Evolutionary conservation across 495 filamentous ascomycete species (phyloP), one percentile per base, ranked within the genome.

Genomic region (Aspergillus olivimuriae): DNA sequence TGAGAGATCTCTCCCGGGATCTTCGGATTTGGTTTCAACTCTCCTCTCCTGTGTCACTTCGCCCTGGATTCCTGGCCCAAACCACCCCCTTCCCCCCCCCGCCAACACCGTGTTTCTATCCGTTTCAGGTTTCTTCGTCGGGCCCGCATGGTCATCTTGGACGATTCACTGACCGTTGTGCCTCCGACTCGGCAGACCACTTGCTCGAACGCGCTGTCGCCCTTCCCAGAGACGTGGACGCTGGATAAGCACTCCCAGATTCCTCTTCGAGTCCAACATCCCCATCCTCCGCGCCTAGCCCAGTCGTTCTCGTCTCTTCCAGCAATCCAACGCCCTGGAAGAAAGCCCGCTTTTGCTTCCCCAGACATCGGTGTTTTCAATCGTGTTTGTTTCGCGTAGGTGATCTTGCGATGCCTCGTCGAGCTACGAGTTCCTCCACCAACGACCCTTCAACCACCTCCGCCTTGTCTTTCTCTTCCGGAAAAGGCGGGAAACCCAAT

Each of bases 401-500:
- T 65, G 60, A 54, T n/a, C 64, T 58, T 72, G 69, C 66, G 57
- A 77, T 78, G 75, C 73, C 72, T 73, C 72, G 72, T 65, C 72
- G 69, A 67, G 65, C 69, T 44, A 59, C 65, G 47, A 74, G 62
- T 55, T 66, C 69, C 55, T 73, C 72, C 53, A 63, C 59, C 62
- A 65, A 67, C 51, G 57, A 69, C 46, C 56, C 69, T 47, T 56
- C 63, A 40, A 68, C 58, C 53, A 55, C 67, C 26, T 56, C 72
- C 41, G 68, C 72, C 53, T 64, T 59, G 47, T 62, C 71, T 41
- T 58, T 75, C 45, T 55, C 66, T 40, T 61, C 65, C 44, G 75
- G 73, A 60, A 76, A 75, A 61, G 62, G 61, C 54, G 69, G 69
- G 43, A 89, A 86, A 65, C 61, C 76, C 41, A 88, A 82, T 56